Percentiles rank a stretch among this genome's conserved stretches.
Conservation (phyloP, 768 basidiomycete species). For the Aureoboletus auriporus region DNA sequence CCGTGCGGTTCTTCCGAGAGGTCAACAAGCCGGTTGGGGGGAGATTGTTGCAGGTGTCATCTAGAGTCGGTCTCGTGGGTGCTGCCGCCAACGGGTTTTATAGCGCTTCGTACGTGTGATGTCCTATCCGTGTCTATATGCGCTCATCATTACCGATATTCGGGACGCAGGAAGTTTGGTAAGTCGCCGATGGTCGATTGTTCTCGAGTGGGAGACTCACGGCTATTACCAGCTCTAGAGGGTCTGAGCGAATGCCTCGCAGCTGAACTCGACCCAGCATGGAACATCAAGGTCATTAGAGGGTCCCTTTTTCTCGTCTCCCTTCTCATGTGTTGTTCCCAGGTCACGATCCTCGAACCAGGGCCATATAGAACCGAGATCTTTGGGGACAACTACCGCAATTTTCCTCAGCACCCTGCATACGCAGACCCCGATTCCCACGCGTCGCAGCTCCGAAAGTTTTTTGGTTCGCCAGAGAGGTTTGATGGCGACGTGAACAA, state of each 20-base stretch:
- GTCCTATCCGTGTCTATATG: not conserved
- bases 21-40: constrained; percentile 37
- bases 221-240: constrained; percentile 8
- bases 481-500: constrained; percentile 15
- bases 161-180: constrained; percentile 15
- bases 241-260: constrained; percentile 11
- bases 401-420: constrained; percentile 14
- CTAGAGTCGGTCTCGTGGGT: constrained; percentile 28
- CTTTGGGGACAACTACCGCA: not conserved
- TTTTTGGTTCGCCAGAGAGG: not conserved
- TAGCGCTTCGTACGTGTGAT: constrained; percentile 21
- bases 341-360: constrained; percentile 18
- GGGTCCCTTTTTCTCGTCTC: not conserved
- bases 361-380: constrained; percentile 16
- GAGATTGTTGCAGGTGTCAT: constrained; percentile 36
- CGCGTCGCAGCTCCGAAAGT: constrained; percentile 3
- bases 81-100: constrained; percentile 16
- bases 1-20: constrained; percentile 34
- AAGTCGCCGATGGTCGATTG: not conserved
- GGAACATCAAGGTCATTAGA: constrained; percentile 16
- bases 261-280: constrained; percentile 12
- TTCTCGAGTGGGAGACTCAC: not conserved
- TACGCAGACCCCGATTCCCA: constrained; percentile 10
- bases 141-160: not conserved
- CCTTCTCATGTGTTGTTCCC: no score